Percentiles rank a stretch among this genome's conserved stretches.
Evolutionary conservation across 495 filamentous ascomycete genomes (phyloP).

Genomic region (Penicillium subrubescens): DNA sequence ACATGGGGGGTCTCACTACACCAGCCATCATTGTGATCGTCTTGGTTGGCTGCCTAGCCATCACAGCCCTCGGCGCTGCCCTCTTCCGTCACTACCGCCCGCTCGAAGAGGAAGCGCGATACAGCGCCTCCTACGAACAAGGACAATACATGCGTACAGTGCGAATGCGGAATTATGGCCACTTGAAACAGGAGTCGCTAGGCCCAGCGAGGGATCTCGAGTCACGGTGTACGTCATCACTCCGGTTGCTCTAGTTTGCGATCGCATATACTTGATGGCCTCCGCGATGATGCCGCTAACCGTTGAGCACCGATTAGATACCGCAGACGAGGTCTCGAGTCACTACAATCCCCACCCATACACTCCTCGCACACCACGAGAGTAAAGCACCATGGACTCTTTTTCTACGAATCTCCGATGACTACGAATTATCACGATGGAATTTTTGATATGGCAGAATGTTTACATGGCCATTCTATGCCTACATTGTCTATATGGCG

Average conservation of each 20-base stretch:
- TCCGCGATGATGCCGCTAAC: neutral
- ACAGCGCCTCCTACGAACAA: conserved; percentile 33
- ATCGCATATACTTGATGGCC: conserved; percentile 3
- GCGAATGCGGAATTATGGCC: conserved; percentile 34
- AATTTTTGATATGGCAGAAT: neutral
- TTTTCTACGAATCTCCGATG: conserved; percentile 8
- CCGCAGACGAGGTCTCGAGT: conserved; percentile 12
- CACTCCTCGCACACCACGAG: neutral
- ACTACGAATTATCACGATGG: conserved; percentile 13
- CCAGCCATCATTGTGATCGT: conserved; percentile 47
- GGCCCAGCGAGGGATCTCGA: conserved; percentile 31
- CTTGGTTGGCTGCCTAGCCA: conserved; percentile 40
- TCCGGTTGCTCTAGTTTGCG: neutral
- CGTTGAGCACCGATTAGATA: conserved; percentile 11
- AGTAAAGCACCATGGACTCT: neutral
- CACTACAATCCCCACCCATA: conserved; percentile 18
- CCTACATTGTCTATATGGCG: neutral
- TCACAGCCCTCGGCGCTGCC: conserved; percentile 38
- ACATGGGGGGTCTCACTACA: conserved; percentile 35
- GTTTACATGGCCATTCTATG: no score
- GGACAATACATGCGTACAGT: conserved; percentile 44
- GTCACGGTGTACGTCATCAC: conserved; percentile 33
- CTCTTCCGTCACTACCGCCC: conserved; percentile 38
- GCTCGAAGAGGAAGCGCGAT: conserved; percentile 16
- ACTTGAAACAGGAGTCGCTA: conserved; percentile 31